phyloP scores from a whole-genome alignment of 2,329 filamentous ascomycete species.

The Kalmusia sp. region DNA sequence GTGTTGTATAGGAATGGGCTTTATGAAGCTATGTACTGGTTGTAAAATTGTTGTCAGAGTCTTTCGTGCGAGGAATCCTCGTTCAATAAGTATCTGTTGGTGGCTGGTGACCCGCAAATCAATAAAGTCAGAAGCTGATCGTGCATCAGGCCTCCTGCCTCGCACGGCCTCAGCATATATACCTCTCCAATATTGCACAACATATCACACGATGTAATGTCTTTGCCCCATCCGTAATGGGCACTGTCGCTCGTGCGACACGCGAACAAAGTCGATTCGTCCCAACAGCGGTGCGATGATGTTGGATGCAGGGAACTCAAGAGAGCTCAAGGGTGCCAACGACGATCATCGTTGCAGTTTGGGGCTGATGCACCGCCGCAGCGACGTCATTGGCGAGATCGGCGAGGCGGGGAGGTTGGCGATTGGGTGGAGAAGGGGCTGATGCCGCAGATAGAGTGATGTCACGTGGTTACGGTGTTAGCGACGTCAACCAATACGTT shows the following conservation, averaged over 20 bases:
- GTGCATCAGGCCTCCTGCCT: neutral
- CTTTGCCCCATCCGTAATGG: neutral
- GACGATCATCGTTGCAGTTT: slow-evolving; percentile 3
- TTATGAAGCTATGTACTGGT: neutral
- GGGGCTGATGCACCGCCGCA: slow-evolving; percentile 5
- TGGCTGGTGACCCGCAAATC: slow-evolving; percentile 1
- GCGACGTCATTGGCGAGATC: slow-evolving; percentile 5
- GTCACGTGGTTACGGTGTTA: neutral
- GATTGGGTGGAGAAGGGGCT: neutral
- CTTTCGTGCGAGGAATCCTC: neutral
- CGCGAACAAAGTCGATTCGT: slow-evolving; percentile 1
- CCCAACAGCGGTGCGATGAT: slow-evolving; percentile 3
- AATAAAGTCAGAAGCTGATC: neutral
- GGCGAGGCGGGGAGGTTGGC: neutral
- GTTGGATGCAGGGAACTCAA: slow-evolving; percentile 2
- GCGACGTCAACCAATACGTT: neutral
- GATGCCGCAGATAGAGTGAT: neutral
- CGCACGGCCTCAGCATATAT: neutral
- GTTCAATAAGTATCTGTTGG: slow-evolving; percentile 2
- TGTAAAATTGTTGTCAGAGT: neutral
- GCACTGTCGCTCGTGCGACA: slow-evolving; percentile 5
- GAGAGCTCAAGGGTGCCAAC: neutral
- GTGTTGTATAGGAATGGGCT: neutral
- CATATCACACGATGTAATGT: neutral
- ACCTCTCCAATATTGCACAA: neutral